Base-by-base conservation (phyloP, 306 rosid genomes). In the Chamaecrista fasciculata region DNA sequence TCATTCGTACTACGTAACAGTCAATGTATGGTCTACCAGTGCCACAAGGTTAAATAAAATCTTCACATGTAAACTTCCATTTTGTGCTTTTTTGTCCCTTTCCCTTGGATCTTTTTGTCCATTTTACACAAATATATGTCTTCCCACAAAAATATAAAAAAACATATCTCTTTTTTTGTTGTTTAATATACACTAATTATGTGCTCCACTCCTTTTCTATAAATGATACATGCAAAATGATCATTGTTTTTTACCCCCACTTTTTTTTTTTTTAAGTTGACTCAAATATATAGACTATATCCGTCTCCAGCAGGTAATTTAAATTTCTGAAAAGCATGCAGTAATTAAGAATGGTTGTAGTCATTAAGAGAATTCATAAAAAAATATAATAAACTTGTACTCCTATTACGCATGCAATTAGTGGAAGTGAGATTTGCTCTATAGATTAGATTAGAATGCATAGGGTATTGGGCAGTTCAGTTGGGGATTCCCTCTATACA, bases 401-500 rank as follows among this genome's bases (percentile, higher is more conserved):
- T n/a, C n/a, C n/a, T 40, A 70, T 28, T 28, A 28, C 33, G 4
- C 4, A 4, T 28, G 39, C 18, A 39, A 67, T 28, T 28, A 66
- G 53, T 65, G 74, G 67, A 70, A 82, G 89, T 82, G 88, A 80
- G 89, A 87, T 85, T 79, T 74, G 87, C 67, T 20, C 69, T 25
- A 18, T 15, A 50, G 74, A 76, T 31, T 55, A 2, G 7, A 36
- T 36, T 2, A 36, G 1, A 39, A 21, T 49, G 71, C 86, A 78
- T 84, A 44, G 89, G 72, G 37, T 56, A 43, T 65, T 70, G 91
- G 33, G 90, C 85, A 75, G 81, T 68, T 86, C 85, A 75, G 81
- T 68, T 86, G 49, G 92, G 92, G 92, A 81, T 83, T 89, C 85
- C 78, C 83, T 85, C 51, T 66, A 34, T 18, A 16, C 40, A 73